Evolutionary conservation across 345 rosid genomes (phyloP), one percentile per base, ranked within the genome.

Genomic region (Aethionema arabicum): DNA sequence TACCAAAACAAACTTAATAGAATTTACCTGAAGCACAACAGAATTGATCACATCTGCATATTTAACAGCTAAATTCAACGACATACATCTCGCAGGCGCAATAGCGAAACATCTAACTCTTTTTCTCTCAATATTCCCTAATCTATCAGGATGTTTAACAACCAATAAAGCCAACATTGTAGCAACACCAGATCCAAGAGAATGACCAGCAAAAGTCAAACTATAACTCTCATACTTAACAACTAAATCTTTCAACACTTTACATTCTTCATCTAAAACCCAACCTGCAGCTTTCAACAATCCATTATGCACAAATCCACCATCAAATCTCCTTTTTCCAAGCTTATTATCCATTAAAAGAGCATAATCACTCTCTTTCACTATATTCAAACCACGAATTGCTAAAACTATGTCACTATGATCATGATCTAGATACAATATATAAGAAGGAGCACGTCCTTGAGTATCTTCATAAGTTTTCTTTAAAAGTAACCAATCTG

Each of bases 11-110:
- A 21, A 21, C 27, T 21, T 21, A 2, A 21, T 21, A 21, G 27
- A 21, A 21, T 21, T 21, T 48, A 71, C 99, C 99, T 93, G 97
- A 72, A 93, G 96, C 72, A 93, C 96, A 4, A 93, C 78, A 47
- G 99, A 87, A 73, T 90, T 85, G 73, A 93, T 93, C 38, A 87
- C 96, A 83, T 90, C 97, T 0, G 96, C 99, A 75, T 87, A 93
- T 78, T 87, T 77, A 40, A 90, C 95, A 0, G 99, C 97, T 83
- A 93, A 77, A 71, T 90, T 93, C 53, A 93, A 77, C 0, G 97
- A 90, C 95, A 93, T 87, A 66, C 97, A 93, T 82, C 99, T 85
- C 45, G 99, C 97, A 74, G 99, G 97, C 7, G 99, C 96, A 37
- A 90, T 83, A 32, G 97, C 96, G 42, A 78, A 93, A 80, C 99